Evolutionary conservation across 2,329 filamentous ascomycete species (phyloP).

Genomic region (Grosmannia clavigera): DNA sequence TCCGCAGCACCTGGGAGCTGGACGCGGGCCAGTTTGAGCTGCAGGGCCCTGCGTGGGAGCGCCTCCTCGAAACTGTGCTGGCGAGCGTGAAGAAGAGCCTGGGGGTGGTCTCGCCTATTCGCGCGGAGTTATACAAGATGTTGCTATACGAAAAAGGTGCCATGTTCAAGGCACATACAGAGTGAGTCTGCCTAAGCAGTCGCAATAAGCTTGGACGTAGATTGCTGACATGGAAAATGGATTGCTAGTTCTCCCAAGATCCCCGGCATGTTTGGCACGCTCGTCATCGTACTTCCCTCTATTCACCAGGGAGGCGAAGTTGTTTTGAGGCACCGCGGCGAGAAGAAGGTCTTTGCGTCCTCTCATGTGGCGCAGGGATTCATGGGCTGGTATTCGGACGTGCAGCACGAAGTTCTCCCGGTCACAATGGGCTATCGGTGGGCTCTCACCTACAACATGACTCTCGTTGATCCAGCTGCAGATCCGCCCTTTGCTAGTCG

Average conservation of each 20-base stretch:
- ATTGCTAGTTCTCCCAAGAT: slow-evolving; percentile 25
- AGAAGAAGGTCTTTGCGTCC: slow-evolving; percentile 16
- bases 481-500: not conserved
- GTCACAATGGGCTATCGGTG: slow-evolving; percentile 30
- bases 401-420: slow-evolving; percentile 31
- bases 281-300: slow-evolving; percentile 33
- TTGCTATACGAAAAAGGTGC: slow-evolving; percentile 33
- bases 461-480: slow-evolving; percentile 15
- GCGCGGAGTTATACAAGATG: slow-evolving; percentile 27
- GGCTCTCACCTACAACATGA: slow-evolving; percentile 36
- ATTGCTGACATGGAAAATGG: not conserved
- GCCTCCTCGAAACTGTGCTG: slow-evolving; percentile 16
- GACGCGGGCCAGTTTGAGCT: slow-evolving; percentile 21
- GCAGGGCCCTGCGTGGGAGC: slow-evolving; percentile 23
- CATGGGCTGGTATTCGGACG: slow-evolving; percentile 34
- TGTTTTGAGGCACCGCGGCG: slow-evolving; percentile 21
- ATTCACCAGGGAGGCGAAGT: slow-evolving; percentile 31
- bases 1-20: slow-evolving; percentile 28
- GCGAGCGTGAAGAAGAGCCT: slow-evolving; percentile 16
- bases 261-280: slow-evolving; percentile 32
- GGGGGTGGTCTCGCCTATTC: slow-evolving; percentile 15
- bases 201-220: no score
- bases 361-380: slow-evolving; percentile 8
- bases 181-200: slow-evolving; percentile 10
- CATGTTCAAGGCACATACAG: slow-evolving; percentile 31